phyloP scores from a whole-genome alignment of 805 yeast genomes.

The Nakazawaea holstii region DNA sequence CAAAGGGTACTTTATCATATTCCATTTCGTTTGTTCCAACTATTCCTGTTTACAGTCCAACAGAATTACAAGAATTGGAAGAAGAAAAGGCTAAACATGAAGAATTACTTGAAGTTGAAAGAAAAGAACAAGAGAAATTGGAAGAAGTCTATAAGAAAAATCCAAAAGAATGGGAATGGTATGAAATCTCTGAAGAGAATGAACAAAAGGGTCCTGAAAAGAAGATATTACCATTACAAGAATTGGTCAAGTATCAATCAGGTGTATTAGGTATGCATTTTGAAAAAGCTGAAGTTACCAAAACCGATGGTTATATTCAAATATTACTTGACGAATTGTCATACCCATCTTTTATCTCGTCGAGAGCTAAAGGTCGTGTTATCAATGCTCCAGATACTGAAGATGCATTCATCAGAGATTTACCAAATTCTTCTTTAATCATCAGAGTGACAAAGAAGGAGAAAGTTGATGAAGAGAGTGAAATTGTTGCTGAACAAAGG shows the following conservation, averaged over 20 bases:
- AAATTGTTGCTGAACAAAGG: slow-evolving; percentile 45
- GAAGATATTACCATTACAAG: slow-evolving; percentile 42
- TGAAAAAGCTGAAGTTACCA: slow-evolving; percentile 40
- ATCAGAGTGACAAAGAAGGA: slow-evolving; percentile 53
- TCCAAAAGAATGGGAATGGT: slow-evolving; percentile 65
- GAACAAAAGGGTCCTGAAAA: slow-evolving; percentile 30
- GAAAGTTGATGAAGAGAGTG: slow-evolving; percentile 39
- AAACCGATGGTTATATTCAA: slow-evolving; percentile 48
- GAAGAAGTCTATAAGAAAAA: slow-evolving; percentile 46
- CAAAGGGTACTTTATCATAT: slow-evolving; percentile 47
- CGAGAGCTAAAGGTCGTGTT: slow-evolving; percentile 39
- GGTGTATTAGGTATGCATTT: slow-evolving; percentile 60
- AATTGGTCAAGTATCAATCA: slow-evolving; percentile 49
- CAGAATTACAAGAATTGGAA: slow-evolving; percentile 45
- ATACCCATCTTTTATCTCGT: slow-evolving; percentile 51
- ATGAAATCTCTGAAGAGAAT: slow-evolving; percentile 38
- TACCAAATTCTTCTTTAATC: slow-evolving; percentile 51
- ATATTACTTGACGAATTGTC: slow-evolving; percentile 60
- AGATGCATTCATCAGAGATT: slow-evolving; percentile 64
- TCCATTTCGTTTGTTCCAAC: slow-evolving; percentile 63
- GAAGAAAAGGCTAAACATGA: slow-evolving; percentile 33
- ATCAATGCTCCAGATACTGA: slow-evolving; percentile 43
- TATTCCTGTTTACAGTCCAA: slow-evolving; percentile 54
- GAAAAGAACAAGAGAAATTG: slow-evolving; percentile 41
- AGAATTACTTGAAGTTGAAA: slow-evolving; percentile 30